Base-by-base conservation (phyloP, 129 eudicot species). In the Helianthus tuberosus region DNA sequence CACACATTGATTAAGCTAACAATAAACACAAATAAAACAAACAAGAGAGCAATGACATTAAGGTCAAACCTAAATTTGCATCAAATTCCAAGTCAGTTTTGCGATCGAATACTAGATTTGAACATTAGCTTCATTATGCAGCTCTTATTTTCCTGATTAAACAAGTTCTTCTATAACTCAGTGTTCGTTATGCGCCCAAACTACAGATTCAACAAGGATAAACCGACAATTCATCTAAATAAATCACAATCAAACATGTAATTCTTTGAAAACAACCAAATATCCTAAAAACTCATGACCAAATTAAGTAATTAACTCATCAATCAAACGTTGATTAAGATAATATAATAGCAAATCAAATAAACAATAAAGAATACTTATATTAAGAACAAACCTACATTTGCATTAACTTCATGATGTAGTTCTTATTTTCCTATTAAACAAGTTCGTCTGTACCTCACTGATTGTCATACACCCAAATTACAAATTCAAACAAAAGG, bases 81-180 rank as follows among this genome's bases (percentile, higher is more conserved):
- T 57, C 63, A 57, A 23, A 9, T 20, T 55, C 13, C 35, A 55
- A 55, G 4, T 51, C 16, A 32, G 38, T 32, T 6, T 15, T 46
- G 69, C 32, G n/a, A 25, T 23, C 44, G 15, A 11, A 8, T 10
- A 11, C 51, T 17, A 63, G 38, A 14, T 74, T 50, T 17, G 5
- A 20, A 74, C 16, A 6, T 7, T 5, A 39, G 35, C 38, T 15
- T 51, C 44, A 60, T n/a, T n/a, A 48, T 11, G 25, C 17, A 63
- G 27, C 51, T 62, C 12, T 16, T 49, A 29, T 49, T 44, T 15
- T 62, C 69, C 49, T 6, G 39, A 61, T 49, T 32, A 13, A 48
- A 7, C 78, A 41, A 50, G 55, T 75, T 74, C n/a, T 29, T 10
- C 13, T 17, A 74, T 16, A 38, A 15, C 63, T 11, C 63, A 16